Evolutionary conservation across 352 stramenopile species (phyloP), one percentile per base, ranked within the genome.

Genomic region (Pythium apleroticum): DNA sequence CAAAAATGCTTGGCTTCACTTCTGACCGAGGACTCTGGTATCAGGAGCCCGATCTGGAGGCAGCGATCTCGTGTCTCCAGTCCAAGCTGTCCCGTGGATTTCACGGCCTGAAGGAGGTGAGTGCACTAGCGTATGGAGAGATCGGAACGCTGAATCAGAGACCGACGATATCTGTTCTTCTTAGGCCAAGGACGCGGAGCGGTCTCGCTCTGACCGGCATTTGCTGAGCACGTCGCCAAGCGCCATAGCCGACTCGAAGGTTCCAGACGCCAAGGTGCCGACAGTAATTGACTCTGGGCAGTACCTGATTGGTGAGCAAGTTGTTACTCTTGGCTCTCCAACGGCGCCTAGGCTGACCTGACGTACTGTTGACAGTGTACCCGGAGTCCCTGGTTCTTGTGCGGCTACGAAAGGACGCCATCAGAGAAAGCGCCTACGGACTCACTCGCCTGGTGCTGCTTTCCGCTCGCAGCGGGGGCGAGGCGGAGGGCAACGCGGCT

Each of bases 101-200:
- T 52, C 83, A 92, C 35, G 86, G 86, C 4, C 66, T 95, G 27
- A 95, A 91, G 66, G 86, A 92, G 72, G 86, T 91, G 55, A 17
- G 60, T 27, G 15, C 39, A 17, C 33, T 17, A 17, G 33, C 33
- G 9, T 41, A 4, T 41, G 33, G 8, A 41, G 8, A 41, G 8
- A 41, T 11, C 15, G 33, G 0, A 41, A 41, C 9, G 8, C 12
- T 41, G 3, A 28, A 4, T 27, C n/a, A 11, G n/a, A 28, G n/a
- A 50, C 43, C 15, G 33, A 27, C 43, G 19, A 4, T 7, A 17
- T 27, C 8, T 7, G 28, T 39, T 8, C 6, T 45, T 10, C 12
- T 14, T 50, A 73, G 63, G 60, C 60, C n/a, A 66, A 74, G 43
- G 61, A 74, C 49, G 60, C 60, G 2, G 66, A 73, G 50, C 50